Percentiles rank a stretch among this genome's conserved stretches.
phyloP scores from a whole-genome alignment of 371 early-diverging fungal species.

The Rhizopus sp. region DNA sequence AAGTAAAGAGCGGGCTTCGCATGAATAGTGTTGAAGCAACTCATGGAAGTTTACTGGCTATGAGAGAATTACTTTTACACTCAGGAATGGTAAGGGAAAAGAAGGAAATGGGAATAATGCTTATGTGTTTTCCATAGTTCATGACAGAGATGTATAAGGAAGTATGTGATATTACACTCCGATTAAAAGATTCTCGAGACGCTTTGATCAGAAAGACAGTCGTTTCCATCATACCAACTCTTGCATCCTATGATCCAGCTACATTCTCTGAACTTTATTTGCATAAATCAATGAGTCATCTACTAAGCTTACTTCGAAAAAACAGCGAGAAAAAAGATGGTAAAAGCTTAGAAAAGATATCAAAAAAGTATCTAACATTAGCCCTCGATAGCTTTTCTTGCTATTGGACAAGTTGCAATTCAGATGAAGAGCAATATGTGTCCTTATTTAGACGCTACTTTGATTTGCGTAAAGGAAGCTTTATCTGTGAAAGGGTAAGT shows the following conservation, averaged over 20 bases:
- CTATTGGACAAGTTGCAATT: slow-evolving; percentile 87
- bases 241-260: slow-evolving; percentile 83
- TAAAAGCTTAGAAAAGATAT: slow-evolving; percentile 18
- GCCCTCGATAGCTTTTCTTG: slow-evolving; percentile 66
- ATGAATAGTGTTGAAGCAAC: slow-evolving; percentile 76
- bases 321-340: slow-evolving; percentile 77
- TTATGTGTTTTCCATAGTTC: slow-evolving; percentile 52
- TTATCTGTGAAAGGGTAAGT: slow-evolving; percentile 55
- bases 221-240: slow-evolving; percentile 78
- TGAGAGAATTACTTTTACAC: slow-evolving; percentile 79
- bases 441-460: slow-evolving; percentile 77
- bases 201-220: slow-evolving; percentile 82
- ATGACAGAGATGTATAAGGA: slow-evolving; percentile 83
- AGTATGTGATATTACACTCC: slow-evolving; percentile 77
- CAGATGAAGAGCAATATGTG: slow-evolving; percentile 82
- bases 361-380: not conserved
- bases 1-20: slow-evolving; percentile 78
- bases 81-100: slow-evolving; percentile 71
- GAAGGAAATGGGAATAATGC: too few species aligned
- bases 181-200: slow-evolving; percentile 84
- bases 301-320: slow-evolving; percentile 75
- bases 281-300: slow-evolving; percentile 72
- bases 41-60: slow-evolving; percentile 87
- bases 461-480: slow-evolving; percentile 75
- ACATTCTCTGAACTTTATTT: slow-evolving; percentile 80